Base-by-base conservation (phyloP, 1,284 basidiomycete genomes). In the Puccinia brachypodii region DNA sequence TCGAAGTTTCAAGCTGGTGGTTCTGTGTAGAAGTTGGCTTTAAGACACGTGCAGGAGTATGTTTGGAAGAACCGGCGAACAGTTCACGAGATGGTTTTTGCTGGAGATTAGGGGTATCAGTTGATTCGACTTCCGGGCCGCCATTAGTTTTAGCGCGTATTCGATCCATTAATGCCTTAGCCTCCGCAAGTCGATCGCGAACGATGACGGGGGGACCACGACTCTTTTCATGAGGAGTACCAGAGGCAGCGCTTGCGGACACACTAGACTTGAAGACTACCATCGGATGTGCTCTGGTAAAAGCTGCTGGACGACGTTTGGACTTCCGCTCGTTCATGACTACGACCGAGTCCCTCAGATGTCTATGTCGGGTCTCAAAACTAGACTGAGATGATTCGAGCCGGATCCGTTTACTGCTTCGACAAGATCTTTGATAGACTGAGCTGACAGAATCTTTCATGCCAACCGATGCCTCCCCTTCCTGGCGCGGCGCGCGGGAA, bases 101-200 rank as follows among this genome's bases (percentile, higher is more conserved):
- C 9, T 9, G 31, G 36, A 58, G 16, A 9, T 58, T 58, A 47
- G 75, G 47, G n/a, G 42, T 31, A 33, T 76, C 40, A 25, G 36
- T 50, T 6, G 56, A 14, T 56, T 60, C 73, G 42, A 60, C 47
- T 42, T 75, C 58, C 47, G 64, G 75, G 28, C 40, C 58, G 33
- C 36, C 42, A 28, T 7, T 76, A 33, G 76, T 76, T 74, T 82
- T 83, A 6, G 82, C 82, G 40, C 82, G 80, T 56, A 83, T 83
- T 1, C 83, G 74, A 44, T 84, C 84, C 82, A 85, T 80, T 42
- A 85, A 64, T 60, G 72, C 82, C 11, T 83, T 78, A 8, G 84
- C 84, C 60, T 83, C 83, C 16, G 81, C 83, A 13, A 81, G 44
- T 66, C 83, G 56, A 60, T 83, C 76, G 16, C 76, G 74, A 56